These are phyloP conservation scores for Talaromyces nanjingensis DNA, from an alignment of 495 filamentous ascomycete species.

Conservation along the genomic window DNA sequence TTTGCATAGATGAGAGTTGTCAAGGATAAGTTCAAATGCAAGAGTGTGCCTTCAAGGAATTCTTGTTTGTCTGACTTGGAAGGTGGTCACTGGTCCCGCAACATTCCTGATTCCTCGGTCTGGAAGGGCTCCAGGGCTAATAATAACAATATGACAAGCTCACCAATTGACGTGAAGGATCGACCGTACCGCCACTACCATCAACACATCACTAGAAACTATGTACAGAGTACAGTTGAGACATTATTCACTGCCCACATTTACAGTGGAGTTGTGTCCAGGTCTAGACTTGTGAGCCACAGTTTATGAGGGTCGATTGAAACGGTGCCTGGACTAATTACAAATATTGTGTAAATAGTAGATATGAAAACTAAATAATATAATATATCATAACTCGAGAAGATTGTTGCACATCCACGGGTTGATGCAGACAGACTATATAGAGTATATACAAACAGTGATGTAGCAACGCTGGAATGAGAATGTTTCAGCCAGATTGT, in stretches of 20 bases:
- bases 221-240: neutral
- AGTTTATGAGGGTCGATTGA: neutral
- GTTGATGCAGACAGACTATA: neutral
- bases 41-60: neutral
- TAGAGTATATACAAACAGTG: too few species aligned
- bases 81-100: slow-evolving; percentile 1
- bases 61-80: neutral
- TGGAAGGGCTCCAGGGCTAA: neutral
- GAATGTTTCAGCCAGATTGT: neutral
- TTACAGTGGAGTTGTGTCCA: neutral
- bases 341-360: neutral
- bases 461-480: neutral
- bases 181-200: neutral
- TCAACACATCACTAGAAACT: neutral
- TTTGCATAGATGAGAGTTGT: neutral
- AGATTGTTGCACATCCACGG: neutral
- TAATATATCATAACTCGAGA: neutral
- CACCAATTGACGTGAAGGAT: neutral
- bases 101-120: slow-evolving; percentile 7
- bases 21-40: neutral
- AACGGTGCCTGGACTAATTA: neutral
- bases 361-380: neutral
- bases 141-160: slow-evolving; percentile 1
- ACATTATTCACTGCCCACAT: neutral
- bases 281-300: neutral